Conservation (phyloP, 208 protist species). For the Trypanosoma grayi region DNA sequence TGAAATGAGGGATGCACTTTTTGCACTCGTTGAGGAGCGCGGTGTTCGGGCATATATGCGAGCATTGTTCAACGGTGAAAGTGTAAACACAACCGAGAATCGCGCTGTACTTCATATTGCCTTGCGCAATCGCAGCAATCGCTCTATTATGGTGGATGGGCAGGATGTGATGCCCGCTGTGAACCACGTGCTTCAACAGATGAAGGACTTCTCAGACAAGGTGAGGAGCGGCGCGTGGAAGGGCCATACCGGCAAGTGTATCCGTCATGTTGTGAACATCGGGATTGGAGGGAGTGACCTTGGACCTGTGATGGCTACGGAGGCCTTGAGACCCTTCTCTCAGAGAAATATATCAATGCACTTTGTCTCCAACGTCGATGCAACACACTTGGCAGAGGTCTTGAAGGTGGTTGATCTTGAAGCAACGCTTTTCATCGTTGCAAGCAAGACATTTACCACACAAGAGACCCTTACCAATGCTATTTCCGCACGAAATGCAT, state of each 20-base stretch:
- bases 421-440: constrained; percentile 96
- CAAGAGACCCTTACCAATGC: constrained; percentile 97
- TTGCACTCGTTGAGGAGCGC: constrained; percentile 80
- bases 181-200: constrained; percentile 92
- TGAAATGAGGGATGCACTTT: constrained; percentile 87
- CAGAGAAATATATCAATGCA: constrained; percentile 68
- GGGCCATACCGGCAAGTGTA: constrained; percentile 93
- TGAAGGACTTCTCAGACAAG: constrained; percentile 84
- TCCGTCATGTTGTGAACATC: constrained; percentile 97
- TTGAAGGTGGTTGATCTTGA: constrained; percentile 83
- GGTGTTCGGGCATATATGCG: constrained; percentile 70
- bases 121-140: constrained; percentile 92
- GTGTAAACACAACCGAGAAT: constrained; percentile 96
- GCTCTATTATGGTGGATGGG: constrained; percentile 90
- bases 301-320: constrained; percentile 93
- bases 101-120: constrained; percentile 95
- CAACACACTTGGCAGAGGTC: constrained; percentile 94
- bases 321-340: constrained; percentile 92
- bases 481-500: constrained; percentile 80
- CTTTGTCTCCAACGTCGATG: constrained; percentile 98
- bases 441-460: constrained; percentile 98
- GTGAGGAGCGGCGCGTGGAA: constrained; percentile 92
- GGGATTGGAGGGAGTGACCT: constrained; percentile 97
- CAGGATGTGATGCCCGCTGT: constrained; percentile 94
- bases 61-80: constrained; percentile 93